Base-by-base conservation (phyloP, 176 grass and related monocot species). In the Dactylis glomerata region DNA sequence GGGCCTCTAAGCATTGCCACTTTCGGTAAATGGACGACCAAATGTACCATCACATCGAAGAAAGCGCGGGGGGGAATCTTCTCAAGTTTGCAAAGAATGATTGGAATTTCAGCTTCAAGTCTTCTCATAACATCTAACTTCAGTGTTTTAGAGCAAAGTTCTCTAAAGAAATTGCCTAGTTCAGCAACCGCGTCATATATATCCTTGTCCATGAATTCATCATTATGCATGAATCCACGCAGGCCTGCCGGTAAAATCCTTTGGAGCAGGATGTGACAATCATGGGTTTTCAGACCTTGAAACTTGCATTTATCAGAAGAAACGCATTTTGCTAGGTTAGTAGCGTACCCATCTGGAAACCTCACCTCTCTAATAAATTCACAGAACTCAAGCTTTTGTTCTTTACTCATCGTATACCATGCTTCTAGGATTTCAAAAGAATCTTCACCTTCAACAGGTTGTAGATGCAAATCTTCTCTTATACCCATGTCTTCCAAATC, bases 31-130 rank as follows among this genome's bases (percentile, higher is more conserved):
- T 69, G 66, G 3, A 69, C 20, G 5, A 10, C 10, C 20, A 69
- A 17, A 31, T 64, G 61, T 1, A 64, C 61, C 61, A 64, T 64
- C 6, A 64, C 15, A 15, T 32, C 15, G 6, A 64, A 64, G 28
- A 64, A 64, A 1, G 61, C 5, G 0, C 13, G 74, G 0, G 83
- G 59, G 23, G 78, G 79, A 40, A 86, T 46, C 5, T 68, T 76
- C 46, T 86, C 83, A 13, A 86, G 31, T 1, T 80, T 86, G 27
- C 84, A 86, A 7, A 86, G 9, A 19, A 79, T 86, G 3, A 79
- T 8, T 13, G 67, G 41, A 15, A 86, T 80, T 59, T 86, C 32
- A 32, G 4, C 2, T 24, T 68, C 13, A 10, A 86, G 22, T 36
- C 50, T 14, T n/a, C 45, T 24, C 10, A 86, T 42, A 8, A 67